These are phyloP conservation scores for Cercospora nicotianae DNA, from an alignment of 2,329 filamentous ascomycete genomes.

Conservation along the genomic window DNA sequence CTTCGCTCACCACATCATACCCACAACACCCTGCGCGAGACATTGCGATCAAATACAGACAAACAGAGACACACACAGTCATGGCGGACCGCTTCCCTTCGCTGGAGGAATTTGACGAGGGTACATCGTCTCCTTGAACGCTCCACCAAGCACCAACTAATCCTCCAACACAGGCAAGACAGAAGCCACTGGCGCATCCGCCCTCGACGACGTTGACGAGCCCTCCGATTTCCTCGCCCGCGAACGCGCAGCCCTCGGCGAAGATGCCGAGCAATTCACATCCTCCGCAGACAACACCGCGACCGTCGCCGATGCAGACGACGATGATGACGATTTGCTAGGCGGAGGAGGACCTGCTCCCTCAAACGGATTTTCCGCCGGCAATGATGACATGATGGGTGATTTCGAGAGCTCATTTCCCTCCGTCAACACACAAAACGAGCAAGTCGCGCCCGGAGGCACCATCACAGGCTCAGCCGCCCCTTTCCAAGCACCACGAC, in stretches of 20 bases:
- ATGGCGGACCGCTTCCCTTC: constrained; percentile 56
- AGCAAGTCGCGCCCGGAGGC: constrained; percentile 72
- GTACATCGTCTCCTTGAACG: constrained; percentile 37
- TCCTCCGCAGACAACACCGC: constrained; percentile 69
- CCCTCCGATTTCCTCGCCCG: constrained; percentile 85
- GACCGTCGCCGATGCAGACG: constrained; percentile 62
- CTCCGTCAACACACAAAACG: constrained; percentile 71
- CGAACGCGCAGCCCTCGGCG: constrained; percentile 85
- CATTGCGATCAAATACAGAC: constrained; percentile 14
- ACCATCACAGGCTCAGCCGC: constrained; percentile 72
- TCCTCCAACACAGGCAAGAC: constrained; percentile 60
- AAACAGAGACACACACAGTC: constrained; percentile 21
- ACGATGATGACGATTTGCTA: constrained; percentile 62
- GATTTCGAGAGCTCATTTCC: constrained; percentile 90
- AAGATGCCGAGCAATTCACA: constrained; percentile 88
- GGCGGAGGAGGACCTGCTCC: constrained; percentile 57
- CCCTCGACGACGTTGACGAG: constrained; percentile 55
- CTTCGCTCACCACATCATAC: neutral
- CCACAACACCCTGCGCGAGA: neutral
- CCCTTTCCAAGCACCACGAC: constrained; percentile 55
- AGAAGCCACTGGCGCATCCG: constrained; percentile 56
- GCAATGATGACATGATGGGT: constrained; percentile 43
- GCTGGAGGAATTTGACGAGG: constrained; percentile 55
- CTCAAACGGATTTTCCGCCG: constrained; percentile 31
- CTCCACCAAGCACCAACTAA: constrained; percentile 11